Evolutionary conservation across 169 alveolate genomes (phyloP).

Genomic region (Fabrea salina): DNA sequence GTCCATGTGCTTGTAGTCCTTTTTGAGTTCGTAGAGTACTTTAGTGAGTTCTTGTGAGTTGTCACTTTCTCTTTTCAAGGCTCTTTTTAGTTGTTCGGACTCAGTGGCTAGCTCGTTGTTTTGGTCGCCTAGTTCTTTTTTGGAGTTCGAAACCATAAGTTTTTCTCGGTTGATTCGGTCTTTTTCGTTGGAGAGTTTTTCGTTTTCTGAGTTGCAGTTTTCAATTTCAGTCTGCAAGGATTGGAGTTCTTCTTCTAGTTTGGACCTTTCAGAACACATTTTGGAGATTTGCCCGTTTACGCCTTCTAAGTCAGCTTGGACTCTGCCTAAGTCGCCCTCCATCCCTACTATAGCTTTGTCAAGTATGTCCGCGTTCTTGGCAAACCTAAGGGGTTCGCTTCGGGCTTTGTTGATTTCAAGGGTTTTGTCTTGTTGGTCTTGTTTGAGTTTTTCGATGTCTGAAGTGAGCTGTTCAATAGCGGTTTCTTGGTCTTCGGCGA

Average conservation of each 20-base stretch:
- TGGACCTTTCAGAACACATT: conserved; percentile 22
- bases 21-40: neutral
- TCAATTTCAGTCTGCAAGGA: conserved; percentile 38
- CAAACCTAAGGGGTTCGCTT: conserved; percentile 40
- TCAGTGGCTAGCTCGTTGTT: conserved; percentile 20
- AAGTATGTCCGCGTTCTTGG: conserved; percentile 45
- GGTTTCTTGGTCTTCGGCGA: conserved; percentile 21
- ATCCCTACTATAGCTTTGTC: conserved; percentile 43
- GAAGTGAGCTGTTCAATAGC: neutral
- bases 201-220: conserved; percentile 35
- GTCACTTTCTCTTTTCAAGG: conserved; percentile 31
- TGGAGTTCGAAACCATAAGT: neutral
- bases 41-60: neutral
- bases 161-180: conserved; percentile 36
- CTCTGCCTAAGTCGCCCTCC: conserved; percentile 40
- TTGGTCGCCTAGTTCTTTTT: conserved; percentile 7
- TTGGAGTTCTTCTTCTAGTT: conserved; percentile 32
- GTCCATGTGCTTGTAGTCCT: neutral
- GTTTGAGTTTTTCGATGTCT: conserved; percentile 44
- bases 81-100: neutral
- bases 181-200: conserved; percentile 34
- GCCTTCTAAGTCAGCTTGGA: conserved; percentile 28
- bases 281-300: conserved; percentile 13
- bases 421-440: conserved; percentile 37
- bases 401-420: conserved; percentile 37